Conservation (phyloP, 2,329 filamentous ascomycete genomes). For the Nemania serpens region DNA sequence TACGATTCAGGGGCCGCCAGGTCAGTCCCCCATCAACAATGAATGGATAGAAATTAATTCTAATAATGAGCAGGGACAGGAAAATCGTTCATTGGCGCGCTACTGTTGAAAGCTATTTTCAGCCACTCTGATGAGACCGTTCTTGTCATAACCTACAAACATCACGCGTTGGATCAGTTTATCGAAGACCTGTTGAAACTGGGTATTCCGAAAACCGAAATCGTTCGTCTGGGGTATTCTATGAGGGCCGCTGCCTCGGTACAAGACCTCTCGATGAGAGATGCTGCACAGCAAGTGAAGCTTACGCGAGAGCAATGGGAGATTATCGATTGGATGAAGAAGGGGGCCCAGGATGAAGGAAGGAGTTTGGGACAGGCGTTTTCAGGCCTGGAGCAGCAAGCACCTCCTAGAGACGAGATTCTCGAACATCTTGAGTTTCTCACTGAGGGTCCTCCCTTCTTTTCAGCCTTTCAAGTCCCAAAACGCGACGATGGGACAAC, state of each 20-base stretch:
- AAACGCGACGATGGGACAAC: conserved; percentile 48
- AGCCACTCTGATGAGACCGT: conserved; percentile 53
- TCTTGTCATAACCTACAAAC: conserved; percentile 68
- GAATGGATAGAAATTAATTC: not conserved
- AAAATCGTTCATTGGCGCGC: conserved; percentile 72
- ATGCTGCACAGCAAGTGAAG: conserved; percentile 44
- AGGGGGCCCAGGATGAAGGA: conserved; percentile 38
- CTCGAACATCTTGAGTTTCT: conserved; percentile 40
- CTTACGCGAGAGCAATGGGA: conserved; percentile 5
- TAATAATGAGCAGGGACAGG: conserved; percentile 61
- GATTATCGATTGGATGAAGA: conserved; percentile 37
- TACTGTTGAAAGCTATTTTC: conserved; percentile 60
- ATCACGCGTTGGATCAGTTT: conserved; percentile 68
- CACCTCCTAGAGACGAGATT: conserved; percentile 37
- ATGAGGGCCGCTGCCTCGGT: not conserved
- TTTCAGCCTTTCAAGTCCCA: conserved; percentile 61
- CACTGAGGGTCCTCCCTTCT: conserved; percentile 51
- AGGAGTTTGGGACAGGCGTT: conserved; percentile 29
- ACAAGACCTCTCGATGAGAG: conserved; percentile 50
- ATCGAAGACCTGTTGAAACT: conserved; percentile 64
- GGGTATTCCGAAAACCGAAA: conserved; percentile 53
- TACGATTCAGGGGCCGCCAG: conserved; percentile 73
- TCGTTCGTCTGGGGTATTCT: conserved; percentile 63
- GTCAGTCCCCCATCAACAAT: conserved; percentile 43
- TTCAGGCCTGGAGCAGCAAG: conserved; percentile 19